A percentile compares a stretch with the other conserved stretches of the same genome.
Conservation (phyloP, 768 basidiomycete species). For the Mycena venus region DNA sequence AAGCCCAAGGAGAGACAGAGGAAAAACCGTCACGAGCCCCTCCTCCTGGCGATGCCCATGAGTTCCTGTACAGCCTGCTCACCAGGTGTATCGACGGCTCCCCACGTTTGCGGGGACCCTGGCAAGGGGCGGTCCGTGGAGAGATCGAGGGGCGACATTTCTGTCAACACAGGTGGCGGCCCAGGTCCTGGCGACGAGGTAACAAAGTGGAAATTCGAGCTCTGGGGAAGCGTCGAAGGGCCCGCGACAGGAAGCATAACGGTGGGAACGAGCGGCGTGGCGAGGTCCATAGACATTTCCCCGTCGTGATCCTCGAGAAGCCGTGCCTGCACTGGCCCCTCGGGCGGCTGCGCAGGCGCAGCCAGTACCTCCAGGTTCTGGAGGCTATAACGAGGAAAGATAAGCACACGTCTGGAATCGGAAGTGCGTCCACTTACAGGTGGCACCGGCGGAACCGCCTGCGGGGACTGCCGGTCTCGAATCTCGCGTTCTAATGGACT, state of each 20-base stretch:
- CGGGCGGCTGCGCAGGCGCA: not conserved
- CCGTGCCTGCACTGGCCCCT: not conserved
- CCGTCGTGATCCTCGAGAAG: slow-evolving; percentile 51
- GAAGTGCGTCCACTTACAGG: not conserved
- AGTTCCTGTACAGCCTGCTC: slow-evolving; percentile 7
- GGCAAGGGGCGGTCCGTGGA: not conserved
- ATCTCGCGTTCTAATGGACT: not conserved
- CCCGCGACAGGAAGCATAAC: slow-evolving; percentile 34
- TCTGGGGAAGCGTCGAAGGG: not conserved
- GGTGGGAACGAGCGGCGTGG: slow-evolving; percentile 60
- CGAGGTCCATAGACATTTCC: slow-evolving; percentile 66
- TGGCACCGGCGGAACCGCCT: not conserved
- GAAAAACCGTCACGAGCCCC: not conserved
- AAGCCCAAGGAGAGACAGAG: not conserved
- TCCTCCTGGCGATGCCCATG: not conserved
- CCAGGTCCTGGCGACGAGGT: slow-evolving; percentile 33
- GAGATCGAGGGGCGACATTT: slow-evolving; percentile 17
- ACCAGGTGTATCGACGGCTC: not conserved
- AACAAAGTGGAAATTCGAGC: not conserved
- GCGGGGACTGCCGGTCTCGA: not conserved
- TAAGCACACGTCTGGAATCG: not conserved
- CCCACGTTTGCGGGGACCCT: not conserved
- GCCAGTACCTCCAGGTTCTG: not conserved
- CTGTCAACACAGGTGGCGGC: slow-evolving; percentile 27
- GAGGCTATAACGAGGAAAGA: not conserved